Conservation (phyloP, 441 rosid species). For the Populus hybrid region DNA sequence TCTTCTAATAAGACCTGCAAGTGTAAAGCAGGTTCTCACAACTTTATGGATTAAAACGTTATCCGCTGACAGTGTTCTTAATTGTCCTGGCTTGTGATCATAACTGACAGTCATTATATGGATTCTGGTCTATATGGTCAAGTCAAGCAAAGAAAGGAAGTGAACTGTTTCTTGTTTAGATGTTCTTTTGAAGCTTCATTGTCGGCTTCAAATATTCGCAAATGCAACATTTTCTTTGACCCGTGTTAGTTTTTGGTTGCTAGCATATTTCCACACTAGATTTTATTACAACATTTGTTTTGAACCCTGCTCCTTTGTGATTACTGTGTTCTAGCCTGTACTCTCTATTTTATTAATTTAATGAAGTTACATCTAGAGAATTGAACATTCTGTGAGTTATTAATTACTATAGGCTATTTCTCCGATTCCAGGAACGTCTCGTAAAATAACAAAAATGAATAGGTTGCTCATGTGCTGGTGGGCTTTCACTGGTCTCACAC, state of each 20-base stretch:
- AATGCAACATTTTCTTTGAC: neutral
- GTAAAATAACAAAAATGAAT: conserved; percentile 43
- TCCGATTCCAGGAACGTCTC: conserved; percentile 36
- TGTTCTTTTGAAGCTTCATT: neutral
- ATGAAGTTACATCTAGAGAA: neutral
- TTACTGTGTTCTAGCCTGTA: neutral
- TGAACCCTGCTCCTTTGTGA: neutral
- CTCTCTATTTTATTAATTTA: neutral
- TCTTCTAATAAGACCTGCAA: neutral
- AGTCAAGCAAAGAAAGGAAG: neutral
- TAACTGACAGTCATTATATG: neutral
- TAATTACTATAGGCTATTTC: neutral
- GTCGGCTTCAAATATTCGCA: neutral
- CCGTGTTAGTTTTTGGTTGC: neutral
- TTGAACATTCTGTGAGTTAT: neutral
- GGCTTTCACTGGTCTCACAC: conserved; percentile 94
- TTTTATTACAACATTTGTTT: neutral
- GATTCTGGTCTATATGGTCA: neutral
- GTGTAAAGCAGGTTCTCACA: neutral
- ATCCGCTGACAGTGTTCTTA: neutral
- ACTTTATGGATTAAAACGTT: neutral
- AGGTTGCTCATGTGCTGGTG: conserved; percentile 94
- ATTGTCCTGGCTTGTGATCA: neutral
- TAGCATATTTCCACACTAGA: neutral
- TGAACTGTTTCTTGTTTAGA: neutral